Evolutionary conservation across 2,329 filamentous ascomycete species (phyloP), one percentile per base, ranked within the genome.

Genomic region (Exserohilum rostratum): DNA sequence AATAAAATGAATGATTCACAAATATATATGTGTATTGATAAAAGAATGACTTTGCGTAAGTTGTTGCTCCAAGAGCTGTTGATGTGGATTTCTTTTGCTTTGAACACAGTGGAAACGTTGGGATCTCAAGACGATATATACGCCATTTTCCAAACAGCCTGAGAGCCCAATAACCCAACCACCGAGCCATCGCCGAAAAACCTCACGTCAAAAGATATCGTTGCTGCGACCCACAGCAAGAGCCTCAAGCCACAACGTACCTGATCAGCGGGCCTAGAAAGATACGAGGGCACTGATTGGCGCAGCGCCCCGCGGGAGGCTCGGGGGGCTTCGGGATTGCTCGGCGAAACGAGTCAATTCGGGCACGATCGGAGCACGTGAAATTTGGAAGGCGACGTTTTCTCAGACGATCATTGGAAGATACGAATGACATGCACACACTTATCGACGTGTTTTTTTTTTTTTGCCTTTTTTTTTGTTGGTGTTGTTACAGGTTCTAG

Each of bases 121-220:
- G 25, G 10, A 31, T 7, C 22, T 7, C 12, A 34, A 9, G 34
- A 10, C 20, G 30, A 22, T 52, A 50, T 35, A 44, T 47, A 56
- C 39, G 17, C 11, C 37, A 25, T 50, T 34, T n/a, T 9, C 20
- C 20, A 22, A 7, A 25, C 20, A 22, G 27, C 29, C 5, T n/a
- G 15, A 17, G 25, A 39, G 42, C 33, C 34, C 48, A 50, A 52
- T 40, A 55, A 50, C 1, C 17, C 15, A 45, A 25, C 17, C 7
- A 27, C 58, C 58, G 58, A 60, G 48, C 22, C 44, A 58, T 60
- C 58, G 18, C 58, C 58, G 58, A 58, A 46, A n/a, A 49, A 7
- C 43, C n/a, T 47, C 31, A 33, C 7, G 12, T 45, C 5, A 34
- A 45, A 12, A 42, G 12, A 27, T 17, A 40, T 13, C 12, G 18